phyloP scores from a whole-genome alignment of 441 rosid genomes.

The Syzygium malaccense region DNA sequence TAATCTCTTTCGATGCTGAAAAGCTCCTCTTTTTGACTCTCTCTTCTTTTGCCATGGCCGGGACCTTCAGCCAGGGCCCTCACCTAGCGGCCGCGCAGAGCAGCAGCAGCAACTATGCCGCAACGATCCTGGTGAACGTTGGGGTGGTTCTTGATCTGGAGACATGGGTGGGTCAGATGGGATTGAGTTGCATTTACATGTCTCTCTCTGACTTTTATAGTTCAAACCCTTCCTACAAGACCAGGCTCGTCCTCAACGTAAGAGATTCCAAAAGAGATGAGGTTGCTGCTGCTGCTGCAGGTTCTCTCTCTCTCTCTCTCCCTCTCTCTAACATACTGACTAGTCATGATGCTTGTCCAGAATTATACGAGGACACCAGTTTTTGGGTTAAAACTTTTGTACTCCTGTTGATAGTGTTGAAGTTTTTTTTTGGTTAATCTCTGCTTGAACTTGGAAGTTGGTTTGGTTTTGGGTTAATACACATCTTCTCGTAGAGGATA shows the following conservation, averaged over 20 bases:
- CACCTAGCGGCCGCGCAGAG: neutral
- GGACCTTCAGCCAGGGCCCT: neutral
- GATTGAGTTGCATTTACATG: neutral
- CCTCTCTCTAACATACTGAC: neutral
- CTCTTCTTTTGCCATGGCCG: neutral
- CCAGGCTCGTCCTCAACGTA: neutral
- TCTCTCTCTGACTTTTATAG: neutral
- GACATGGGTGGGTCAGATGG: neutral
- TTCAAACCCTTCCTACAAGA: neutral
- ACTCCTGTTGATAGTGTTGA: neutral
- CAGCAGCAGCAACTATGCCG: neutral
- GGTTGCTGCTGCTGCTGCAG: neutral
- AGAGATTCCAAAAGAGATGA: neutral
- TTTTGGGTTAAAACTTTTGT: neutral
- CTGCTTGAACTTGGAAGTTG: neutral
- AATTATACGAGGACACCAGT: neutral
- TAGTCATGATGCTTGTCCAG: neutral
- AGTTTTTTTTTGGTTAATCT: neutral
- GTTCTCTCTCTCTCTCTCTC: neutral
- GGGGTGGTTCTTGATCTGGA: neutral
- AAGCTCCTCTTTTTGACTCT: neutral
- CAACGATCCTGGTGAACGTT: neutral
- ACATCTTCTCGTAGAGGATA: neutral
- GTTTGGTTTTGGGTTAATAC: neutral
- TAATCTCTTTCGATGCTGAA: neutral